phyloP scores from a whole-genome alignment of 2,329 filamentous ascomycete genomes.

The Fusarium sp. region DNA sequence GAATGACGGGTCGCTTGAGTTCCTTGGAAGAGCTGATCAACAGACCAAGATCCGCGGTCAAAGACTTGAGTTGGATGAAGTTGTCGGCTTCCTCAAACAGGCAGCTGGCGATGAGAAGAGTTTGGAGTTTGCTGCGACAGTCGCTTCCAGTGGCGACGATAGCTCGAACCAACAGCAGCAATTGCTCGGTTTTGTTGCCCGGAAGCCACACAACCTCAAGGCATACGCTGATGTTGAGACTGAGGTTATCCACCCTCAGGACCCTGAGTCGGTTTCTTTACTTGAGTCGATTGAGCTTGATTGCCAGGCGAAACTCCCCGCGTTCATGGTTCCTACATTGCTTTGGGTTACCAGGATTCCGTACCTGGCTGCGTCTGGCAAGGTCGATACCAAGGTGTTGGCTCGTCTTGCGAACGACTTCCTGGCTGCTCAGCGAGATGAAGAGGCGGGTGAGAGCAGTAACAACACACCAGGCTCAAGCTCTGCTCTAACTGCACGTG shows the following conservation, averaged over 20 bases:
- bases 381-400: slow-evolving; percentile 26
- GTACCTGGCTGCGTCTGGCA: slow-evolving; percentile 26
- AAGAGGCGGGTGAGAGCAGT: neutral
- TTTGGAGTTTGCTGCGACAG: slow-evolving; percentile 26
- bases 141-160: slow-evolving; percentile 2
- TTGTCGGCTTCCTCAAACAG: slow-evolving; percentile 21
- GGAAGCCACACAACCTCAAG: neutral
- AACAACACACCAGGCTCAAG: rapidly evolving
- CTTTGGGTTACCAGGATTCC: slow-evolving; percentile 26
- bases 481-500: neutral
- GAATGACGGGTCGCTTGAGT: slow-evolving; percentile 24
- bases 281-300: neutral
- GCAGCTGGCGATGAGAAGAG: neutral
- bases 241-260: neutral
- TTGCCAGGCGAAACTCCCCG: slow-evolving; percentile 16
- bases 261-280: neutral
- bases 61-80: slow-evolving; percentile 26
- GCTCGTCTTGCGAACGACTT: slow-evolving; percentile 13
- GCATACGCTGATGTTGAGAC: neutral
- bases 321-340: slow-evolving; percentile 27
- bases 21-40: slow-evolving; percentile 21
- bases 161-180: slow-evolving; percentile 2
- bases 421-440: neutral
- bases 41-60: slow-evolving; percentile 36
- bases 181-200: slow-evolving; percentile 5